Conservation (phyloP, 805 yeast genomes). For the Starmerella floris region DNA sequence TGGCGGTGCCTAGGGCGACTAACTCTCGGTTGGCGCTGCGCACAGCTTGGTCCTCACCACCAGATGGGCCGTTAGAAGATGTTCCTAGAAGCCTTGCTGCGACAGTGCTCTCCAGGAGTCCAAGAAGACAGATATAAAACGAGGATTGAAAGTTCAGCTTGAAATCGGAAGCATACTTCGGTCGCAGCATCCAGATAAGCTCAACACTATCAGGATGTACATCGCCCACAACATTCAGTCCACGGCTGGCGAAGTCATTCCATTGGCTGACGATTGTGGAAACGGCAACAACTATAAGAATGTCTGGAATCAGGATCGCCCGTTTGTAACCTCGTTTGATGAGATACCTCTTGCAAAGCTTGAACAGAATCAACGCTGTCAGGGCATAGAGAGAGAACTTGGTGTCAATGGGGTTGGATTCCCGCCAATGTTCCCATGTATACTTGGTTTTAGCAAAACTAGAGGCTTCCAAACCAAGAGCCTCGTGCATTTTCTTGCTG, state of each 20-base stretch:
- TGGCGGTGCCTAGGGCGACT: conserved; percentile 74
- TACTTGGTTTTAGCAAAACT: conserved; percentile 58
- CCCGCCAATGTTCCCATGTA: conserved; percentile 35
- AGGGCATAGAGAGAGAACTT: conserved; percentile 46
- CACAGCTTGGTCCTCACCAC: conserved; percentile 32
- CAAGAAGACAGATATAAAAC: conserved; percentile 67
- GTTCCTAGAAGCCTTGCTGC: conserved; percentile 80
- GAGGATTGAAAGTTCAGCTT: conserved; percentile 51
- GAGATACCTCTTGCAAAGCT: conserved; percentile 33
- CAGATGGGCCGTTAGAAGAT: conserved; percentile 18
- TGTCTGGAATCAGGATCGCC: conserved; percentile 69
- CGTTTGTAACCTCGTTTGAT: conserved; percentile 25
- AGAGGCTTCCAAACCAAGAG: conserved; percentile 42
- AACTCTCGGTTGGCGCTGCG: conserved; percentile 72
- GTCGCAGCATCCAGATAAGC: conserved; percentile 45
- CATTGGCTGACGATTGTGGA: conserved; percentile 42
- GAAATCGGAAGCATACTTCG: conserved; percentile 35
- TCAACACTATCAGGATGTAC: conserved; percentile 40
- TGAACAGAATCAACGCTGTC: conserved; percentile 32
- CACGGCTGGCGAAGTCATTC: conserved; percentile 27
- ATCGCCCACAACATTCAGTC: conserved; percentile 58
- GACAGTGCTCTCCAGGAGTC: conserved; percentile 86
- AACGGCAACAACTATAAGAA: conserved; percentile 54
- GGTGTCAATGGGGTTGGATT: conserved; percentile 47
- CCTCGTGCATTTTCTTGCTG: conserved; percentile 29